phyloP scores from a whole-genome alignment of 176 grass and related monocot genomes.

The Carex parvula region DNA sequence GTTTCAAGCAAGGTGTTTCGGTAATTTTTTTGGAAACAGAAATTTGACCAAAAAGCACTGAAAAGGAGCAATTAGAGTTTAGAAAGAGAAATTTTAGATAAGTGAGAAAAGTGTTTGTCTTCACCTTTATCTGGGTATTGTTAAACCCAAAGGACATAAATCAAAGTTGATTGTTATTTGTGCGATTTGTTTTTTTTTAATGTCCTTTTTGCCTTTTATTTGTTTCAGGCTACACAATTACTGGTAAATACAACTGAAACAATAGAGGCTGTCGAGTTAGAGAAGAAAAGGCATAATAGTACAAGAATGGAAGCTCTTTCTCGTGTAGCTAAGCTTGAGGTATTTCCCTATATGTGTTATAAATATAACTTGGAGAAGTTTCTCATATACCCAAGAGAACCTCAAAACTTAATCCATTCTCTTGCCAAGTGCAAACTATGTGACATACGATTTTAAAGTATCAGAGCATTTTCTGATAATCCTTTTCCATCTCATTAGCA shows the following conservation, averaged over 20 bases:
- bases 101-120: neutral
- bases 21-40: neutral
- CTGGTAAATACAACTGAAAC: slow-evolving; percentile 90
- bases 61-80: neutral
- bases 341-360: slow-evolving; percentile 20
- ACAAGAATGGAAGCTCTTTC: slow-evolving; percentile 94
- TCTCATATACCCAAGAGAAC: neutral
- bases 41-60: neutral
- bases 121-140: neutral
- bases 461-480: neutral
- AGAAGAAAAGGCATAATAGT: slow-evolving; percentile 77
- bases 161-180: neutral
- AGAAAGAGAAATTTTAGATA: neutral
- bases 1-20: neutral
- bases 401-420: neutral
- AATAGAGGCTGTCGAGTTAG: slow-evolving; percentile 85
- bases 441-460: neutral
- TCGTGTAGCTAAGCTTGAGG: slow-evolving; percentile 77
- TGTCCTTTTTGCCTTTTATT: slow-evolving; percentile 19
- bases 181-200: neutral
- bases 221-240: slow-evolving; percentile 76
- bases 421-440: neutral
- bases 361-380: neutral
- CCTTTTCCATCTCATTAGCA: neutral
- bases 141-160: neutral